These are phyloP conservation scores for Cercospora nicotianae DNA, from an alignment of 2,329 filamentous ascomycete genomes.

Conservation along the genomic window DNA sequence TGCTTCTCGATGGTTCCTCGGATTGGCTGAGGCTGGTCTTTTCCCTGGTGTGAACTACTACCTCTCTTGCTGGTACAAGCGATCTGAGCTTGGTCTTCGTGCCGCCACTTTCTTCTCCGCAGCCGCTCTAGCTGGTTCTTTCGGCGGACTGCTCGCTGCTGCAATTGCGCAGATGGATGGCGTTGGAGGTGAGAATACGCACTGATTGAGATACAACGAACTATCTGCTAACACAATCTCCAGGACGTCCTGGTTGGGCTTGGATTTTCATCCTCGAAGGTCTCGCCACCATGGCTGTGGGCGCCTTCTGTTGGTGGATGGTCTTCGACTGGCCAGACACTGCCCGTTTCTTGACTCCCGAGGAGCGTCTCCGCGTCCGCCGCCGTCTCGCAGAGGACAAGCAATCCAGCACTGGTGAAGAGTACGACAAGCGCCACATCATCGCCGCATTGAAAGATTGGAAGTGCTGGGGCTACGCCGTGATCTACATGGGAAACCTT, in stretches of 20 bases:
- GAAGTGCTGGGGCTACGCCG: conserved; percentile 69
- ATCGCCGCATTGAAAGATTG: conserved; percentile 63
- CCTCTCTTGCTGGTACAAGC: conserved; percentile 79
- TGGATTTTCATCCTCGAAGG: conserved; percentile 57
- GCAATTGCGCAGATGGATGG: conserved; percentile 71
- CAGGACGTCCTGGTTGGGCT: conserved; percentile 10
- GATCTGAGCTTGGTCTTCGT: conserved; percentile 66
- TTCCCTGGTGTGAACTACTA: conserved; percentile 80
- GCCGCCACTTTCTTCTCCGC: conserved; percentile 80
- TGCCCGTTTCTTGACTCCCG: conserved; percentile 58
- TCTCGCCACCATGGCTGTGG: conserved; percentile 64
- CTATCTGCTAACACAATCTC: not conserved
- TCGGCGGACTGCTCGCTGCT: conserved; percentile 71
- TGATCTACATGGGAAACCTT: conserved; percentile 58
- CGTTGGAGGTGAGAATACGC: conserved; percentile 49
- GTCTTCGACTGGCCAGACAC: conserved; percentile 58
- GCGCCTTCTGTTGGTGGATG: conserved; percentile 32
- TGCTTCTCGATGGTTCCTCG: conserved; percentile 36
- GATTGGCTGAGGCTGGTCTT: conserved; percentile 34
- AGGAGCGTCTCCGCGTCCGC: conserved; percentile 35
- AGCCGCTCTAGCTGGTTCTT: conserved; percentile 75
- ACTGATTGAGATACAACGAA: conserved; percentile 38
- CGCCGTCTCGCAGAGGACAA: conserved; percentile 33
- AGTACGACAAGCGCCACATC: conserved; percentile 33
- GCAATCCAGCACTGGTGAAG: conserved; percentile 29